These are phyloP conservation scores for Kwoniella bestiolae DNA, from an alignment of 768 basidiomycete genomes.

Conservation along the genomic window DNA sequence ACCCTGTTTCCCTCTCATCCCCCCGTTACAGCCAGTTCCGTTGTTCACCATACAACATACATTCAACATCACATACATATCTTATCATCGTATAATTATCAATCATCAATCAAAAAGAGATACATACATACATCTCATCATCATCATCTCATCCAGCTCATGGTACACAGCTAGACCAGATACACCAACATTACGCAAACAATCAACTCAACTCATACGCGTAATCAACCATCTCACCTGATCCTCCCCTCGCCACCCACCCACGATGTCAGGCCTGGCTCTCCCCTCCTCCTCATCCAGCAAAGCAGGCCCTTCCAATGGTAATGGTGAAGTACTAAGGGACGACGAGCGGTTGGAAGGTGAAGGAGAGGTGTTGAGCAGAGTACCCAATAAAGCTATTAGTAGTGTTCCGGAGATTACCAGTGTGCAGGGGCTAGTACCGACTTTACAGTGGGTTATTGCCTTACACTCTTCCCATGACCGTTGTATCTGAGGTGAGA, in stretches of 20 bases:
- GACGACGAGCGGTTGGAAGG: constrained; percentile 18
- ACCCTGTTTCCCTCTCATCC: not conserved
- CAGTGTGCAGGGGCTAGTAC: constrained; percentile 95
- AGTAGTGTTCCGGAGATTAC: constrained; percentile 69
- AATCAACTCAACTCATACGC: not conserved
- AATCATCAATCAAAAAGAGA: no score
- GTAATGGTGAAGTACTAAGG: not conserved
- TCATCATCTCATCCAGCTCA: not conserved
- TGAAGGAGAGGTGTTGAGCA: constrained; percentile 21
- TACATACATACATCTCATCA: no score
- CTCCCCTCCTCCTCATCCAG: constrained; percentile 21
- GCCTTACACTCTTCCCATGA: no score
- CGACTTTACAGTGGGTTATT: constrained; percentile 88
- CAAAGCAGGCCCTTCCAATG: not conserved
- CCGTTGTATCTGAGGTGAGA: no score
- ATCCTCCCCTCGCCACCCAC: constrained; percentile 2
- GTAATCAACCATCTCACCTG: not conserved
- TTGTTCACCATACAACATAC: not conserved
- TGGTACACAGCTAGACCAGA: not conserved
- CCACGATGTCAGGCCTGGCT: constrained; percentile 33
- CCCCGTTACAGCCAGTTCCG: not conserved
- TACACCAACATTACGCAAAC: not conserved
- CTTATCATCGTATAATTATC: no score
- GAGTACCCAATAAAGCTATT: constrained; percentile 26
- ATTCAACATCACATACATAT: no score